phyloP scores from a whole-genome alignment of 345 rosid species.

The Euphorbia lathyris region DNA sequence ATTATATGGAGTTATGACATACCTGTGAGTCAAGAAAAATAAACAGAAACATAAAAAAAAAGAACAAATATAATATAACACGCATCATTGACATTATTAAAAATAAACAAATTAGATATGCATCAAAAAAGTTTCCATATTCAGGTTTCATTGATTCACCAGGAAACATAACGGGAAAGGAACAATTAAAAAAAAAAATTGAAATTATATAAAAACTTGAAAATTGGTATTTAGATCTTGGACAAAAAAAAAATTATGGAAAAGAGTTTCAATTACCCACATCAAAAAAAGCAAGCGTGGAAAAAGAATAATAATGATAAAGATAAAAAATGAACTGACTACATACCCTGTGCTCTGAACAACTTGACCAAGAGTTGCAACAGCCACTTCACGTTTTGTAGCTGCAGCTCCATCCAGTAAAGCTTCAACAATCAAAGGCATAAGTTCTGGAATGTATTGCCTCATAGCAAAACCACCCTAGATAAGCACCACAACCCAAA shows the following conservation, averaged over 20 bases:
- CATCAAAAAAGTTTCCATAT: no score
- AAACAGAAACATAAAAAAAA: neutral
- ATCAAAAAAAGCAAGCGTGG: neutral
- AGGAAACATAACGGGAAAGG: neutral
- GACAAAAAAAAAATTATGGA: neutral
- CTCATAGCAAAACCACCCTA: conserved; percentile 99
- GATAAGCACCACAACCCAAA: conserved; percentile 25
- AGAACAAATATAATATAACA: no score
- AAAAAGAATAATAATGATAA: neutral
- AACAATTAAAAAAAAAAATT: neutral
- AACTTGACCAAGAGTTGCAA: conserved; percentile 97
- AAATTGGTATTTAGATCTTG: neutral
- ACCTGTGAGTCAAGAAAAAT: conserved; percentile 41
- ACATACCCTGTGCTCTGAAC: conserved; percentile 96
- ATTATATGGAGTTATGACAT: conserved; percentile 90
- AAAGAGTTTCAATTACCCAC: neutral
- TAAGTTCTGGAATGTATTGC: conserved; percentile 81
- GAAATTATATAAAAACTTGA: no score
- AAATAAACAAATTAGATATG: neutral
- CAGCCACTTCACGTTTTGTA: conserved; percentile 95
- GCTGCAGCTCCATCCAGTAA: conserved; percentile 96
- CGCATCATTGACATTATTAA: neutral
- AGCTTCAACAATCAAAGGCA: conserved; percentile 98
- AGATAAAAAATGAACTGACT: conserved; percentile 7
- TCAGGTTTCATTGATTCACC: neutral